Evolutionary conservation across 108 stramenopile genomes (phyloP).

Genomic region (Hondaea fermentalgiana): DNA sequence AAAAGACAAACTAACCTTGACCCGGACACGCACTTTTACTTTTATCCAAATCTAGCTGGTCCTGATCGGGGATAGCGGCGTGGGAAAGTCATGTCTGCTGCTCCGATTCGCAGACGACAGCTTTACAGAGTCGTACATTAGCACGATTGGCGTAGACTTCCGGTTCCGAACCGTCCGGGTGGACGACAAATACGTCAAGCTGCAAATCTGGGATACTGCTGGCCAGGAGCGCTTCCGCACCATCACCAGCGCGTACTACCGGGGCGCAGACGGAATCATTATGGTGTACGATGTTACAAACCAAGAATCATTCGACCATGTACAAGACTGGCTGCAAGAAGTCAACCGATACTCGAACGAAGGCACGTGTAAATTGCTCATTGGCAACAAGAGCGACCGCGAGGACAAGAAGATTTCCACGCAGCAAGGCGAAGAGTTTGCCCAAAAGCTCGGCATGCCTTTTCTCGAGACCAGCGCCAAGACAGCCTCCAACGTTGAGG

Average conservation of each 20-base stretch:
- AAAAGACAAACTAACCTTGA: neutral
- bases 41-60: conserved; percentile 82
- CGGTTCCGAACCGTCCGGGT: conserved; percentile 88
- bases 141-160: conserved; percentile 99
- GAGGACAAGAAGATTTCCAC: conserved; percentile 77
- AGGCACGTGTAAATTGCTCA: conserved; percentile 83
- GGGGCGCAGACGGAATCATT: conserved; percentile 91
- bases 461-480: conserved; percentile 93
- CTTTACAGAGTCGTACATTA: conserved; percentile 95
- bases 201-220: conserved; percentile 82
- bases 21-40: neutral
- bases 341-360: conserved; percentile 94
- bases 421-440: conserved; percentile 84
- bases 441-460: conserved; percentile 89
- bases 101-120: conserved; percentile 98
- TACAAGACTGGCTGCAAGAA: conserved; percentile 95
- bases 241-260: conserved; percentile 83
- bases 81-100: conserved; percentile 94
- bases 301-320: conserved; percentile 89
- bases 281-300: conserved; percentile 91
- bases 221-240: conserved; percentile 93
- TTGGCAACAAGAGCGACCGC: conserved; percentile 88
- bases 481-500: conserved; percentile 89
- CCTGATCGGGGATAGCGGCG: conserved; percentile 94
- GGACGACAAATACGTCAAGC: conserved; percentile 76